These are phyloP conservation scores for Fusarium cyanostomum DNA, from an alignment of 2,329 filamentous ascomycete species.

Conservation along the genomic window DNA sequence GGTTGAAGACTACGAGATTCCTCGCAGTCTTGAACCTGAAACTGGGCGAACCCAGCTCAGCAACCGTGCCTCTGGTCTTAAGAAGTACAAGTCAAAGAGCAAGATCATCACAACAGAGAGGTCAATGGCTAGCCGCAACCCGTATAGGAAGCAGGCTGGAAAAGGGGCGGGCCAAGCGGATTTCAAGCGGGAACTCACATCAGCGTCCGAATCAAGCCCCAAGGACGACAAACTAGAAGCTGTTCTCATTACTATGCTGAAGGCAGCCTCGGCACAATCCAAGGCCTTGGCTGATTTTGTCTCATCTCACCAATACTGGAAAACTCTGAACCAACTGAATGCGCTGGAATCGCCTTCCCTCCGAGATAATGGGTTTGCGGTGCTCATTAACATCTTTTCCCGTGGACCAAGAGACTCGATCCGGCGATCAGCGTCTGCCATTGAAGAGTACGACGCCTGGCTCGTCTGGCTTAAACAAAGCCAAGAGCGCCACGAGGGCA, in stretches of 20 bases:
- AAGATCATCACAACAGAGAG: slow-evolving; percentile 62
- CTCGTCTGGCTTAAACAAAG: slow-evolving; percentile 85
- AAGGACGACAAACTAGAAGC: slow-evolving; percentile 56
- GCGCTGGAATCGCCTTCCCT: slow-evolving; percentile 68
- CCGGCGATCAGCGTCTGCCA: slow-evolving; percentile 73
- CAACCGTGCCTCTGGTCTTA: slow-evolving; percentile 72
- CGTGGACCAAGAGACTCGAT: slow-evolving; percentile 76
- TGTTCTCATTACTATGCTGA: slow-evolving; percentile 76
- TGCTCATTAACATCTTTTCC: slow-evolving; percentile 77
- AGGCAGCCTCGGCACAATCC: slow-evolving; percentile 79
- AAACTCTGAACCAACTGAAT: slow-evolving; percentile 78
- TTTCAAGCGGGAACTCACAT: slow-evolving; percentile 7
- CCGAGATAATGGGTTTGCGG: slow-evolving; percentile 74
- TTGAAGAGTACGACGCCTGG: slow-evolving; percentile 83
- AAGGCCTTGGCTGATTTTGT: slow-evolving; percentile 84
- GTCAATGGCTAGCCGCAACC: slow-evolving; percentile 66
- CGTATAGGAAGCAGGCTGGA: slow-evolving; percentile 57
- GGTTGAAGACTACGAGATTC: slow-evolving; percentile 84
- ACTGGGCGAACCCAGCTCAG: slow-evolving; percentile 72
- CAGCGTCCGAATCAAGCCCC: slow-evolving; percentile 17
- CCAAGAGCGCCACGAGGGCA: slow-evolving; percentile 78
- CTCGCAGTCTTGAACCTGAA: slow-evolving; percentile 70
- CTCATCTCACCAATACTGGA: slow-evolving; percentile 85
- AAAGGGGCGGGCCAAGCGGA: slow-evolving; percentile 20
- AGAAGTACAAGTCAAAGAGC: slow-evolving; percentile 69